Conservation (phyloP, 768 basidiomycete species). For the Nevesoporus exiguus region DNA sequence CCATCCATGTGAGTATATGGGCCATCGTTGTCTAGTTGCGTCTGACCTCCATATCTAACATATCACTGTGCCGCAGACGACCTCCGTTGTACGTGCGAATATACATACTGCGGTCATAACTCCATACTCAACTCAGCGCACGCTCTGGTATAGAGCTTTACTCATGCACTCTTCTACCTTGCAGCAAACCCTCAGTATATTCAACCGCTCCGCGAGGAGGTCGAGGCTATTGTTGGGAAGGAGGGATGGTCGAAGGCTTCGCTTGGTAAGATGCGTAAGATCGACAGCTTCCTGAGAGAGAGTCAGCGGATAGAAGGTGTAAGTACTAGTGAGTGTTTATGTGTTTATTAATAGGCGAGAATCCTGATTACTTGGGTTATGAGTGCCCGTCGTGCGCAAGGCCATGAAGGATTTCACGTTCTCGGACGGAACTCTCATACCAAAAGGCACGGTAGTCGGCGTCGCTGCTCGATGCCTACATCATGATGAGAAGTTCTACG, state of each 20-base stretch:
- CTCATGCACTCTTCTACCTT: not conserved
- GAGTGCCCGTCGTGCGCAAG: not conserved
- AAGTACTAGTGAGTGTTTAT: not conserved
- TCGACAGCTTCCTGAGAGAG: not conserved
- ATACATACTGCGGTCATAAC: not conserved
- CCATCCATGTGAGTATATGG: not conserved
- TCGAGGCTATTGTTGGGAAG: not conserved
- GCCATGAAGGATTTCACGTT: not conserved
- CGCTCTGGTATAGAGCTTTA: not conserved
- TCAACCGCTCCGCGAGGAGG: not conserved
- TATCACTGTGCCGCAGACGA: too few species aligned
- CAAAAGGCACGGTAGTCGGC: not conserved
- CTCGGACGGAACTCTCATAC: not conserved
- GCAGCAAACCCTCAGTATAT: not conserved
- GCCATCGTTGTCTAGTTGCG: not conserved
- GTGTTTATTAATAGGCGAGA: not conserved
- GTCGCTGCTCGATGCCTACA: too few species aligned
- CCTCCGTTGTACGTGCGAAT: not conserved
- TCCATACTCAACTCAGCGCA: not conserved
- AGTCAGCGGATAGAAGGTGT: not conserved
- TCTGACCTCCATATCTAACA: too few species aligned
- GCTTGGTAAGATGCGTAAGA: not conserved
- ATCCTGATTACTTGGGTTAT: not conserved
- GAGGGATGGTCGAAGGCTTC: not conserved
- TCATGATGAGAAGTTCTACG: not conserved